phyloP scores from a whole-genome alignment of 495 filamentous ascomycete genomes.

The Aspergillus funiculosus region DNA sequence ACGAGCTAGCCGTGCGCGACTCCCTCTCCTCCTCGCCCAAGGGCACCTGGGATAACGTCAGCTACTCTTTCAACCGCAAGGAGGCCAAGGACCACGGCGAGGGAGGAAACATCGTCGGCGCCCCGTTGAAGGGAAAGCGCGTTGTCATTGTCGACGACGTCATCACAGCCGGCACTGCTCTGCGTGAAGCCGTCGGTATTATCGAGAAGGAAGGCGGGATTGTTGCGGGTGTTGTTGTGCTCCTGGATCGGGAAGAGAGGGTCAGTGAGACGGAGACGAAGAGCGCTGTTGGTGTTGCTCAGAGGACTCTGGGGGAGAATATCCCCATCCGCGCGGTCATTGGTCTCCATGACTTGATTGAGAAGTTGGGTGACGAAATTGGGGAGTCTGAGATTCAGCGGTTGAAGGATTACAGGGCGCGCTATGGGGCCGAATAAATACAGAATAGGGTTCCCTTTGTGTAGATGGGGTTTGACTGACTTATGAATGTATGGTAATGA shows the following conservation, averaged over 20 bases:
- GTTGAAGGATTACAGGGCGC: conserved; percentile 71
- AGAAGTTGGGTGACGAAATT: conserved; percentile 44
- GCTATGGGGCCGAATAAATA: conserved; percentile 51
- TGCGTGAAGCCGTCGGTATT: conserved; percentile 82
- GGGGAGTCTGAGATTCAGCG: conserved; percentile 58
- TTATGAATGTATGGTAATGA: conserved; percentile 7
- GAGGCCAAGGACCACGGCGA: conserved; percentile 93
- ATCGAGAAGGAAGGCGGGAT: conserved; percentile 74
- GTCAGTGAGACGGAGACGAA: conserved; percentile 49
- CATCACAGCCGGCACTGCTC: conserved; percentile 88
- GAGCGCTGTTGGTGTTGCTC: conserved; percentile 75
- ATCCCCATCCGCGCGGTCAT: conserved; percentile 47
- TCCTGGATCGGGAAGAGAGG: conserved; percentile 84
- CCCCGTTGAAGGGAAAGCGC: conserved; percentile 71
- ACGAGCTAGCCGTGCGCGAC: conserved; percentile 62
- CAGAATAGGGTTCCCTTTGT: neutral
- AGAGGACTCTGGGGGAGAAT: conserved; percentile 52
- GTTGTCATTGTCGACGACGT: conserved; percentile 94
- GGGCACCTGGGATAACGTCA: conserved; percentile 44
- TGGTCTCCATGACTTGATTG: conserved; percentile 72
- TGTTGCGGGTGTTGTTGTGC: conserved; percentile 78
- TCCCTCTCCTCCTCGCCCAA: conserved; percentile 27
- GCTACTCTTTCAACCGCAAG: conserved; percentile 91
- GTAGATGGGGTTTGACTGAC: neutral
- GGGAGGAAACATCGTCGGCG: conserved; percentile 85